Percentiles rank a stretch among this genome's conserved stretches.
Evolutionary conservation across 1,139 yeast species (phyloP).

Genomic region (Blastobotrys illinoisensis): DNA sequence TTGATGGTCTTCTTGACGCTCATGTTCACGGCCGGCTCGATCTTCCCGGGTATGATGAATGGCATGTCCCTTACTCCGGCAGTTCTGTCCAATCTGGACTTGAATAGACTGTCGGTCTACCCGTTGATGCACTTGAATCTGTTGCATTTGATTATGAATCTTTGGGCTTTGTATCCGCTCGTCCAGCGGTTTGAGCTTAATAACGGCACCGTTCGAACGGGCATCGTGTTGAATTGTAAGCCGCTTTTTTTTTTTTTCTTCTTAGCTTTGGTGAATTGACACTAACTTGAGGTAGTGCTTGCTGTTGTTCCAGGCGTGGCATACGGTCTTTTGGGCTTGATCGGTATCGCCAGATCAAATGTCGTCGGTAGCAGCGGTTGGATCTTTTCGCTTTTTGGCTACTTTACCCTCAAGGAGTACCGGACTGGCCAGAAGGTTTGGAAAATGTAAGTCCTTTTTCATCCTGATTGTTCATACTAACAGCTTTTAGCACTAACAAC

Average conservation of each 20-base stretch:
- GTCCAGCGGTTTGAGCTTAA: conserved; percentile 57
- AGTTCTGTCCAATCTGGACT: conserved; percentile 51
- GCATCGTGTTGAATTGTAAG: conserved; percentile 59
- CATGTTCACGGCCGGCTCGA: conserved; percentile 34
- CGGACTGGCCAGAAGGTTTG: conserved; percentile 33
- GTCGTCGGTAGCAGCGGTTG: conserved; percentile 48
- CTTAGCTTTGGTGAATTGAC: no score
- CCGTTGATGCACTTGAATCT: conserved; percentile 62
- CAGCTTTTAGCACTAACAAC: conserved; percentile 15
- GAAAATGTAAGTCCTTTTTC: conserved; percentile 2
- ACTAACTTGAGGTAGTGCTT: conserved; percentile 35
- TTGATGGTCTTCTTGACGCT: conserved; percentile 49
- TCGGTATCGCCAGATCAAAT: conserved; percentile 56
- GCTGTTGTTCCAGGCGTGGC: conserved; percentile 68
- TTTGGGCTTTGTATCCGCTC: conserved; percentile 58
- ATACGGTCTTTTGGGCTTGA: conserved; percentile 53
- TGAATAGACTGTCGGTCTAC: conserved; percentile 67
- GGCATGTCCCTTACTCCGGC: conserved; percentile 47
- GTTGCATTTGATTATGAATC: conserved; percentile 60
- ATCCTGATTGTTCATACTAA: neutral
- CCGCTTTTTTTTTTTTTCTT: conserved; percentile 1
- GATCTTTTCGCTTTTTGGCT: conserved; percentile 66
- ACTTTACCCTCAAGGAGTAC: conserved; percentile 57
- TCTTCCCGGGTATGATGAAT: conserved; percentile 32
- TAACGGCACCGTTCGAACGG: conserved; percentile 87